Conservation (phyloP, 2,329 filamentous ascomycete species). For the Juglanconis oblonga region DNA sequence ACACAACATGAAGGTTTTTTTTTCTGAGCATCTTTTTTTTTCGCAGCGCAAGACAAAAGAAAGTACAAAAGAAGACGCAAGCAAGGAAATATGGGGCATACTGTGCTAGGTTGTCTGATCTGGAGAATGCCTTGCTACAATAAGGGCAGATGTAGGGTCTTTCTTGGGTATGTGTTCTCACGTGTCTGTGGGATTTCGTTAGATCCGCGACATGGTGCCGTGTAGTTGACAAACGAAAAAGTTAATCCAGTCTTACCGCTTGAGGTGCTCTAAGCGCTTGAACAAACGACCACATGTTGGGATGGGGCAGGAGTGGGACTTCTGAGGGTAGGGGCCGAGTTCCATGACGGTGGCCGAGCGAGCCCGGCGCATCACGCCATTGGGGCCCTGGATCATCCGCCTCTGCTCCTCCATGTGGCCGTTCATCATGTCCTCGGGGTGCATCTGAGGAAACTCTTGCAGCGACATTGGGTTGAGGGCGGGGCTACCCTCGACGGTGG, state of each 20-base stretch:
- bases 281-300: conserved; percentile 95
- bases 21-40: conserved; percentile 30
- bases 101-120: conserved; percentile 98
- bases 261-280: conserved; percentile 98
- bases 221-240: conserved; percentile 35
- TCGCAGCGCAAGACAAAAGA: conserved; percentile 26
- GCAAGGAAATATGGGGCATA: conserved; percentile 52
- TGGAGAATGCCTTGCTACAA: conserved; percentile 98
- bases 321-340: conserved; percentile 91
- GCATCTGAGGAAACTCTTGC: conserved; percentile 65
- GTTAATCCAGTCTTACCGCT: conserved; percentile 71
- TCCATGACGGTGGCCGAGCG: conserved; percentile 96
- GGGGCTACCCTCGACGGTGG: conserved; percentile 79
- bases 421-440: conserved; percentile 59
- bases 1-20: conserved; percentile 39
- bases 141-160: conserved; percentile 96
- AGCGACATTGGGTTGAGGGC: conserved; percentile 68
- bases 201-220: conserved; percentile 42
- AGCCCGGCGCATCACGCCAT: conserved; percentile 81
- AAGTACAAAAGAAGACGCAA: conserved; percentile 25
- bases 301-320: conserved; percentile 99
- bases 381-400: conserved; percentile 66
- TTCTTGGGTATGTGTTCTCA: conserved; percentile 98
- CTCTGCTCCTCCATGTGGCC: conserved; percentile 61
- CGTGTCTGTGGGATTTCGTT: conserved; percentile 69